phyloP scores from a whole-genome alignment of 2,329 filamentous ascomycete species.

The Colletotrichum coccodes region DNA sequence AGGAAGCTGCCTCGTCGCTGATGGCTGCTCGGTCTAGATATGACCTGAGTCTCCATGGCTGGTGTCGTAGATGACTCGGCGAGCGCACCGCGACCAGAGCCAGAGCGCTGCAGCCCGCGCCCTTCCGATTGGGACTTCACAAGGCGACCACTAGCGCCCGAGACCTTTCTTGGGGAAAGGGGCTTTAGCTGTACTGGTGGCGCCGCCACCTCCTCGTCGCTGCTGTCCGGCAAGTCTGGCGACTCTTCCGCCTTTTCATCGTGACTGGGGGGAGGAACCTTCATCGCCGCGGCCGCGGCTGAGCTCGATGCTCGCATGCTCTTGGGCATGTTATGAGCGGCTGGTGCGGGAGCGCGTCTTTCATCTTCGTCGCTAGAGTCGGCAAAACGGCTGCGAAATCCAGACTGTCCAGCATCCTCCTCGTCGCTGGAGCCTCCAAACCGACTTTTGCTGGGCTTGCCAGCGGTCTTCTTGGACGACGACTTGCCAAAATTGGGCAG shows the following conservation, averaged over 20 bases:
- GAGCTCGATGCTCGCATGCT: slow-evolving; percentile 44
- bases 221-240: slow-evolving; percentile 69
- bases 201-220: slow-evolving; percentile 52
- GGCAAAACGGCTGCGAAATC: slow-evolving; percentile 70
- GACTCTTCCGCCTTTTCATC: slow-evolving; percentile 60
- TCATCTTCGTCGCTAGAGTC: slow-evolving; percentile 76
- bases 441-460: slow-evolving; percentile 56
- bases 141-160: slow-evolving; percentile 24
- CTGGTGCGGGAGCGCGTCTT: slow-evolving; percentile 77
- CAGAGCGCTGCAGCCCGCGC: slow-evolving; percentile 47
- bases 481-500: slow-evolving; percentile 56
- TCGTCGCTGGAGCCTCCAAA: slow-evolving; percentile 74
- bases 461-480: slow-evolving; percentile 42
- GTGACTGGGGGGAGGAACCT: slow-evolving; percentile 44
- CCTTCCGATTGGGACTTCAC: slow-evolving; percentile 36
- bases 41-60: slow-evolving; percentile 34
- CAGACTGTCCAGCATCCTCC: slow-evolving; percentile 48
- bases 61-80: slow-evolving; percentile 36
- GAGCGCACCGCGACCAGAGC: slow-evolving; percentile 53
- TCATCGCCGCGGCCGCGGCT: slow-evolving; percentile 50
- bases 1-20: slow-evolving; percentile 62
- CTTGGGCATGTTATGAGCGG: slow-evolving; percentile 63
- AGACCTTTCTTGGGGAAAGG: slow-evolving; percentile 33
- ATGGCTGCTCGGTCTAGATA: slow-evolving; percentile 40
- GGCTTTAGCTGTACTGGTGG: slow-evolving; percentile 31